Evolutionary conservation across 1,284 basidiomycete species (phyloP).

Genomic region (Papiliotrema terrestris): DNA sequence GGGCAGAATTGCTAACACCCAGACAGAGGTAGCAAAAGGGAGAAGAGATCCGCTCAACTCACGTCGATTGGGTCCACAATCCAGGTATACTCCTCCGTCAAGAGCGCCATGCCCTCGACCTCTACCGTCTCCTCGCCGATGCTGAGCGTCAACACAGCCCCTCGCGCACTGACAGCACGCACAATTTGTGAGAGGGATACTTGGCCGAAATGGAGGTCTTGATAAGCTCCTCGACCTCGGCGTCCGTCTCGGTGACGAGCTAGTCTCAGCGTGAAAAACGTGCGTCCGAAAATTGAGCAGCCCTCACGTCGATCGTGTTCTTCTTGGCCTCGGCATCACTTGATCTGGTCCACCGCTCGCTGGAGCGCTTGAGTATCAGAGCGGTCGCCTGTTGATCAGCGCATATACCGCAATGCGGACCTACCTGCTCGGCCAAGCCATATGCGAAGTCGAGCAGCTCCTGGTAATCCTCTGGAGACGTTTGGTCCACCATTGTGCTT

Average conservation of each 20-base stretch:
- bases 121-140: conserved; percentile 87
- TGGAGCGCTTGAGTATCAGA: conserved; percentile 12
- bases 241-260: conserved; percentile 91
- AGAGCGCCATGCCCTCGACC: conserved; percentile 53
- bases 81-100: conserved; percentile 64
- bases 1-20: no score
- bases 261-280: conserved; percentile 12
- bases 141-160: conserved; percentile 21
- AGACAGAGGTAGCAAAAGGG: no score
- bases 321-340: conserved; percentile 20
- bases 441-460: conserved; percentile 17
- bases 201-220: conserved; percentile 61
- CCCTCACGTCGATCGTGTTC: conserved; percentile 56
- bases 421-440: conserved; percentile 15
- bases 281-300: background rate
- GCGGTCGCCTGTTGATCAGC: conserved; percentile 16
- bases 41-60: no score
- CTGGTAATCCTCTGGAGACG: conserved; percentile 7
- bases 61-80: conserved; percentile 48
- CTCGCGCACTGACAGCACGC: conserved; percentile 1
- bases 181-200: conserved; percentile 76
- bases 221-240: conserved; percentile 83
- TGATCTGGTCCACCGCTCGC: background rate
- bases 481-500: no score
- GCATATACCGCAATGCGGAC: background rate